Base-by-base conservation (phyloP, 768 basidiomycete species). In the Phlebiopsis flavidoalba region DNA sequence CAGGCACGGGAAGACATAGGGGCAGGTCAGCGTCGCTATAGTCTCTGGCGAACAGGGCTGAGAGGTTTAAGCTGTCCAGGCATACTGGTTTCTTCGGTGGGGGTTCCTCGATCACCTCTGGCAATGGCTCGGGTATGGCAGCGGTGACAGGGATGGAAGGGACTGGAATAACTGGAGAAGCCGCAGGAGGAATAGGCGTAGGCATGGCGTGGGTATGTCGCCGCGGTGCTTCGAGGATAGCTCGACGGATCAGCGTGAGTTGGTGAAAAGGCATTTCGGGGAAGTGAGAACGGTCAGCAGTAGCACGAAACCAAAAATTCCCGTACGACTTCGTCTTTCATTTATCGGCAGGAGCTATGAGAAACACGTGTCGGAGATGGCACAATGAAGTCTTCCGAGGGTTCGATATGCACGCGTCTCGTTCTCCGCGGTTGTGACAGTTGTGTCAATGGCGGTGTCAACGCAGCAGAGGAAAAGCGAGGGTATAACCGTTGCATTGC, bases 301-400 rank as follows among this genome's bases (percentile, higher is more conserved):
- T 73, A 15, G 73, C 74, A n/a, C n/a, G n/a, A n/a, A n/a, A n/a
- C n/a, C n/a, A n/a, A n/a, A n/a, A n/a, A n/a, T 2, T 74, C 74
- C 0, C 64, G 62, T 17, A 68, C n/a, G n/a, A 48, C 14, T 67
- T n/a, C 69, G 3, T 66, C 59, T 26, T n/a, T 72, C 69, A 22
- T 62, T n/a, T 62, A 3, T 24, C 50, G 5, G 58, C 65, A 3
- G 24, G 53, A 17, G 35, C 5, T 26, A n/a, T 50, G 33, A 15
- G 47, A 17, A 26, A n/a, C 24, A 19, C 58, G n/a, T n/a, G n/a
- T 59, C 17, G 71, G 72, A 19, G 67, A 70, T 19, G 72, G 71
- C 0, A 75, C 72, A 24, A 75, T 68, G 62, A 67, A 75, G 11
- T 66, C 64, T 21, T 72, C 70, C 12, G 73, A 74, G 2, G 74